Evolutionary conservation across 2,329 filamentous ascomycete genomes (phyloP), one percentile per base, ranked within the genome.

Genomic region (Paraphoma chrysanthemicola): DNA sequence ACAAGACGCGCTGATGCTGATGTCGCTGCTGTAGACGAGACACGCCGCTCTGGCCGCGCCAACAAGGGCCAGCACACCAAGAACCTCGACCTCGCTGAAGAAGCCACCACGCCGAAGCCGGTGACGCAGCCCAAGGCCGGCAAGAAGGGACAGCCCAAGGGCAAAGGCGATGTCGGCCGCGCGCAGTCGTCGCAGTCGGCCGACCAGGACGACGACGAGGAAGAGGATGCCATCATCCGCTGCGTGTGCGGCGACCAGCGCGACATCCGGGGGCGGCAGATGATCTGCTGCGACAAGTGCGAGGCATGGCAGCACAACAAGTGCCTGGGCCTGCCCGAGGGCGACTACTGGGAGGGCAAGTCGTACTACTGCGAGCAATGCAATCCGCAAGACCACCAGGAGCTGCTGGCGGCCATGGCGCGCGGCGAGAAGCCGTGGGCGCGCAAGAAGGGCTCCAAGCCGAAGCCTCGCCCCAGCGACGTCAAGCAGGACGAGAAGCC

Each of bases 11-110:
- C 54, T 29, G 57, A 66, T 57, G 63, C 75, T 78, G 59, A 78
- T 60, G 42, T 14, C 42, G 18, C 33, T 46, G 41, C 56, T 64
- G 64, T 77, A 90, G 88, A 90, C 64, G 94, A 97, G 85, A 91
- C 93, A 56, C 90, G 95, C 77, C 91, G 95, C 74, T 99, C 95
- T 43, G 93, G 95, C 64, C 90, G 95, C 71, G 93, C 94, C 70
- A 99, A 95, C 63, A 99, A 99, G 76, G 95, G 95, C 74, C 93
- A 97, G 71, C 93, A 98, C 78, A 90, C 88, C 28, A 97, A 97
- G 78, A 90, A 90, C 64, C 89, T 92, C 67, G 93, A 97, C 72
- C 59, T 66, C 54, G 63, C 75, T 64, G 71, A 77, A 60, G 70
- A 75, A 31, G 61, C 39, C 11, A n/a, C 80, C 51, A 80, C 82